Evolutionary conservation across 31 red algal species (phyloP).

Genomic region (Asparagopsis taxiformis): DNA sequence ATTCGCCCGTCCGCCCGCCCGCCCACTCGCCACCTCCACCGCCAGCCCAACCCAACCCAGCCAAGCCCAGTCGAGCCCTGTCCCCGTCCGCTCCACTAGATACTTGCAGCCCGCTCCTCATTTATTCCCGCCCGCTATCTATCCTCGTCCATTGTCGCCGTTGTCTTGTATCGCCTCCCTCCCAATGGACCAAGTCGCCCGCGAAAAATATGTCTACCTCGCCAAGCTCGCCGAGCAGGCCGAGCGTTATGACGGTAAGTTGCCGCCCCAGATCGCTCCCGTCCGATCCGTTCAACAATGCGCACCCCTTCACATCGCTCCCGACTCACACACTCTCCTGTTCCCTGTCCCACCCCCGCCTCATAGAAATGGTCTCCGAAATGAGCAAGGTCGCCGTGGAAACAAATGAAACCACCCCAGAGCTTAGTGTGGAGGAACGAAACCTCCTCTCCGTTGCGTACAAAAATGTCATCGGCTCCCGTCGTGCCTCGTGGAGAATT

Average conservation of each 20-base stretch:
- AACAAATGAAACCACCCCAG: slow-evolving; percentile 63
- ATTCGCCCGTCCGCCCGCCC: too few species aligned
- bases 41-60: too few species aligned
- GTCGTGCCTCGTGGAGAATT: slow-evolving; percentile 98
- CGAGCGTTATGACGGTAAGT: slow-evolving; percentile 98
- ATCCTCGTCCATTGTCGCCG: too few species aligned
- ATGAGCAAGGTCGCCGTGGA: slow-evolving; percentile 93
- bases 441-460: slow-evolving; percentile 99
- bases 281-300: too few species aligned
- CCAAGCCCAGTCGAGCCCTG: too few species aligned
- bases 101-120: too few species aligned
- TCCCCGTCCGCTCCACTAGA: too few species aligned
- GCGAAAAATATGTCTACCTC: slow-evolving; percentile 91
- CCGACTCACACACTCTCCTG: neutral
- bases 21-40: too few species aligned
- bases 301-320: neutral
- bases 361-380: slow-evolving; percentile 94
- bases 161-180: too few species aligned
- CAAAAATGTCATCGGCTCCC: slow-evolving; percentile 99
- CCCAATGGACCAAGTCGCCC: slow-evolving; percentile 83
- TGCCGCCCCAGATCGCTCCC: neutral
- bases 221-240: slow-evolving; percentile 99
- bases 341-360: neutral
- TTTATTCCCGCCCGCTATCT: too few species aligned
- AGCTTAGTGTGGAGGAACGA: slow-evolving; percentile 95